phyloP scores from a whole-genome alignment of 371 early-diverging fungal species.

The Mucor ambiguus region DNA sequence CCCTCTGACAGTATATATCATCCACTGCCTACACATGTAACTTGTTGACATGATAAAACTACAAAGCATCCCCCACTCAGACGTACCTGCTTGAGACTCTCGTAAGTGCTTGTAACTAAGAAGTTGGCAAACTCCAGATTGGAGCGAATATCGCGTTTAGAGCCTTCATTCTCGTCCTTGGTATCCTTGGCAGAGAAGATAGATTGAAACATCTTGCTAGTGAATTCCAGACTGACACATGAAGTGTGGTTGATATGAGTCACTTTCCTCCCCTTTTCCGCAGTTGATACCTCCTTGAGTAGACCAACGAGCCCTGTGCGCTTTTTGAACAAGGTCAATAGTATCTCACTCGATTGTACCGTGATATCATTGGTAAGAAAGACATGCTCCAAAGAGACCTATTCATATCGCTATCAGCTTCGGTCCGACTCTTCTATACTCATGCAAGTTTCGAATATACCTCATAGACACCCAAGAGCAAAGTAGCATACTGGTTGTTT shows the following conservation, averaged over 20 bases:
- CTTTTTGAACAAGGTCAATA: conserved; percentile 43
- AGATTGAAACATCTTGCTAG: conserved; percentile 29
- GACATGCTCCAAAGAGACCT: conserved; percentile 50
- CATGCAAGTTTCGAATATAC: conserved; percentile 17
- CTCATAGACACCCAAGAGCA: conserved; percentile 57
- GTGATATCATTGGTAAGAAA: conserved; percentile 25
- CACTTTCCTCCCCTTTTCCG: conserved; percentile 43
- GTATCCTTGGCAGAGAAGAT: conserved; percentile 31
- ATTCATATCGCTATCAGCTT: not conserved
- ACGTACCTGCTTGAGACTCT: conserved; percentile 28
- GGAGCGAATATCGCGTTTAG: conserved; percentile 23
- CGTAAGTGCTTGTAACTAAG: conserved; percentile 33
- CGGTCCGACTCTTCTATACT: no score
- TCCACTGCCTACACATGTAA: conserved; percentile 20
- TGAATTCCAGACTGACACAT: conserved; percentile 35
- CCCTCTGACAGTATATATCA: conserved; percentile 20
- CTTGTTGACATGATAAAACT: no score
- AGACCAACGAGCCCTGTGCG: conserved; percentile 29
- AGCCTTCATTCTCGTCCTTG: not conserved
- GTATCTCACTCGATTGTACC: conserved; percentile 28
- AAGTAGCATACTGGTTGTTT: conserved; percentile 48
- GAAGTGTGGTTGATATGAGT: conserved; percentile 4
- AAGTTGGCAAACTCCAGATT: conserved; percentile 54
- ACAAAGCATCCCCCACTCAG: no score
- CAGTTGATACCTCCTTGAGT: conserved; percentile 33